Base-by-base conservation (phyloP, 805 yeast genomes). In the Candida vaughaniae region DNA sequence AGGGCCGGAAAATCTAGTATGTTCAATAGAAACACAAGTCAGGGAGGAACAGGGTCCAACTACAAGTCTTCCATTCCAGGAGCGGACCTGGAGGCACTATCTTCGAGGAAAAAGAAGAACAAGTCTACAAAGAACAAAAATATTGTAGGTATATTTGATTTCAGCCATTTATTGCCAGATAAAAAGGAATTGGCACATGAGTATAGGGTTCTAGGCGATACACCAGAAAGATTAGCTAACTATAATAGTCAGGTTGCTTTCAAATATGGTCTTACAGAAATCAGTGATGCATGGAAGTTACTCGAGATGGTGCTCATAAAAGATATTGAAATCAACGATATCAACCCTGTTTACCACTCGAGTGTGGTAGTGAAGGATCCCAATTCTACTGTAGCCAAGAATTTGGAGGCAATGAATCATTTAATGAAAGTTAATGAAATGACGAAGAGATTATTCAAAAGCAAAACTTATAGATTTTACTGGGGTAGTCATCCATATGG, bases 401-500 rank as follows among this genome's bases (percentile, higher is more conserved):
- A 42, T 12, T 16, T 42, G 5, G 41, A 45, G 26, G 42, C 49
- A 6, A 30, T 45, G 33, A 39, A 39, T 23, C 43, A 40, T 33
- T 29, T 46, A 7, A 15, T 31, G 9, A 29, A 40, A 22, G 22
- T 38, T 9, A 36, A 29, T 18, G 42, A 42, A 38, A 30, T 33
- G 23, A 39, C 46, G 1, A 39, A 42, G 22, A 31, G 39, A 25
- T 10, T 42, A 10, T 36, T 38, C 12, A 33, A 22, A n/a, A 42
- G 39, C 12, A 33, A 42, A n/a, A 49, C 41, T 12, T 49, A 49
- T 29, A 45, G 58, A 49, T 75, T 77, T 42, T 75, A 72, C 39
- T 90, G 96, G 96, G 91, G 91, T 0, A 61, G 74, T 4, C 95
- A 86, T 55, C 90, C 89, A 0, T 75, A 82, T 55, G 95, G 95